Conservation (phyloP, 345 rosid species). For the Boechera retrofracta region DNA sequence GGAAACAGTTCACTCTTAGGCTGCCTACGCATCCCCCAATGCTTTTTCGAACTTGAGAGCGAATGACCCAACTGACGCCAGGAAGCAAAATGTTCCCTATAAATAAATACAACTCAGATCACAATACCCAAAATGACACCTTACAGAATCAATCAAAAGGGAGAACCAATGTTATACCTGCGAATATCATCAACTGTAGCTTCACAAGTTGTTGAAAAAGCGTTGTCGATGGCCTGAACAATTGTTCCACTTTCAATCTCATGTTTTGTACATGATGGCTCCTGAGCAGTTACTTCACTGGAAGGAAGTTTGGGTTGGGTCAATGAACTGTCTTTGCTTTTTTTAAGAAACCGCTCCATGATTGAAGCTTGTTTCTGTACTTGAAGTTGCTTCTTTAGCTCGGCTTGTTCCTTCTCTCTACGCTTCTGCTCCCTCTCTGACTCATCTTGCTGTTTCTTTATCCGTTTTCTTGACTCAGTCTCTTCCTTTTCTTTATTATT, state of each 20-base stretch:
- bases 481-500: constrained; percentile 68
- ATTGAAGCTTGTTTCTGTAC: constrained; percentile 87
- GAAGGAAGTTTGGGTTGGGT: constrained; percentile 47
- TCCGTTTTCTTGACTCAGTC: constrained; percentile 61
- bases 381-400: constrained; percentile 61
- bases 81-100: constrained; percentile 71
- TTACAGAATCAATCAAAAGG: constrained; percentile 13
- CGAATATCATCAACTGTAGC: constrained; percentile 55
- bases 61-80: constrained; percentile 68
- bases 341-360: constrained; percentile 86
- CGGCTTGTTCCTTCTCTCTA: constrained; percentile 75
- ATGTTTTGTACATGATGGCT: constrained; percentile 35
- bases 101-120: constrained; percentile 39
- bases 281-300: constrained; percentile 36
- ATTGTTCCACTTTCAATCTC: constrained; percentile 52
- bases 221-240: constrained; percentile 59
- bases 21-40: constrained; percentile 78
- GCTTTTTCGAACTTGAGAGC: constrained; percentile 52
- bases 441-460: constrained; percentile 80
- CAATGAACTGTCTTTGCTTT: constrained; percentile 52
- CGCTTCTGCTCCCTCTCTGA: constrained; percentile 73
- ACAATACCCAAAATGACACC: constrained; percentile 22
- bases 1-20: constrained; percentile 73
- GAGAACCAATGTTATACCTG: constrained; percentile 52
- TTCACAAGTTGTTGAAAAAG: constrained; percentile 59